phyloP scores from a whole-genome alignment of 768 basidiomycete genomes.

The Kwoniella sp. region DNA sequence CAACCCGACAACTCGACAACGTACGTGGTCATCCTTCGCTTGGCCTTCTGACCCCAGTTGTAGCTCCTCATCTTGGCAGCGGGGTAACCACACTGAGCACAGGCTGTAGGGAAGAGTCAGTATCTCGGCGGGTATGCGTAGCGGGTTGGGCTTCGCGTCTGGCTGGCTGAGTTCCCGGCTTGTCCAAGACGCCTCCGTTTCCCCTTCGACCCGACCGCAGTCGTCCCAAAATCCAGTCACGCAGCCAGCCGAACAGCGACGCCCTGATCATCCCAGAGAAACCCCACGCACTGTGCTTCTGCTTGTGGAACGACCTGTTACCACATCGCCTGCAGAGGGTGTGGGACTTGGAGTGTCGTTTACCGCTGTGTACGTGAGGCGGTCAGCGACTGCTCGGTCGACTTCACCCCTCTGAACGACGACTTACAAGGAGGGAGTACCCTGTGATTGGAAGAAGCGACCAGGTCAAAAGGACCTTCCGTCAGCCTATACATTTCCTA shows the following conservation, averaged over 20 bases:
- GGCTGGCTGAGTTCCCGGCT: no score
- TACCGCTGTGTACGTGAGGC: conserved; percentile 57
- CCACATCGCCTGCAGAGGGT: conserved; percentile 97
- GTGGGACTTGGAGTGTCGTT: conserved; percentile 94
- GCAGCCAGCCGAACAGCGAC: no score
- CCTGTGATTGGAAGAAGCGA: conserved; percentile 54
- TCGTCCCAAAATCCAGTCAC: no score
- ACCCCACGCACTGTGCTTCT: conserved; percentile 80
- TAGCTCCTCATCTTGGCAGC: conserved; percentile 90
- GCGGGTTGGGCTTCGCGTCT: neutral
- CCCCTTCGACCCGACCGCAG: no score
- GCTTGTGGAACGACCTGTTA: conserved; percentile 91
- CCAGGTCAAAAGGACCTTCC: conserved; percentile 63
- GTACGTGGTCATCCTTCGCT: conserved; percentile 95
- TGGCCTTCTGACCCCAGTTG: conserved; percentile 98
- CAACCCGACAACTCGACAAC: conserved; percentile 5
- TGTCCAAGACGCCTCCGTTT: no score
- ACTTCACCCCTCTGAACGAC: no score
- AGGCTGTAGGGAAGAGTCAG: conserved; percentile 56
- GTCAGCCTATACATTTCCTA: conserved; percentile 53
- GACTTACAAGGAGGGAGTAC: conserved; percentile 92
- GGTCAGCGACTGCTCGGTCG: no score
- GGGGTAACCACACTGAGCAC: conserved; percentile 94
- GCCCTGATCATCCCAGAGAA: neutral
- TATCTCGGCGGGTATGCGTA: neutral